Base-by-base conservation (phyloP, 345 rosid genomes). In the Lepidium africanum region DNA sequence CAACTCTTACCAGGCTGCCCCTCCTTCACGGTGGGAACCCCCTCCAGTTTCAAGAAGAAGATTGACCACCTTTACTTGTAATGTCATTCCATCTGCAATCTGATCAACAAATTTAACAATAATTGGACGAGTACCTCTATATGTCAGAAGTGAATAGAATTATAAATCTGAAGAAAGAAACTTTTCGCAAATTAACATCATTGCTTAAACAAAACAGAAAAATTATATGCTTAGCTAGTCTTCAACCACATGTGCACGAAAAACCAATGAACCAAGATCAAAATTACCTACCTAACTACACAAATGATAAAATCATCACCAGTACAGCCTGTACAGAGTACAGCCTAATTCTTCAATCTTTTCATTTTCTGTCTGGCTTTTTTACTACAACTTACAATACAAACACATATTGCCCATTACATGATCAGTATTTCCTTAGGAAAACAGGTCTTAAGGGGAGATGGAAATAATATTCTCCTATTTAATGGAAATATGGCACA, bases 11-110 rank as follows among this genome's bases (percentile, higher is more conserved):
- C 99, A 94, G 58, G 97, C 83, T 67, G 97, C 96, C 30, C 91
- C 91, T 74, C 96, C 97, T 67, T 78, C 75, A 16, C 81, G 64
- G 49, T 79, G 77, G 63, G 85, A 74, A 76, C 88, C 81, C 39
- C 98, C 97, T 35, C 84, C 85, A 51, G 96, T 91, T 83, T 89
- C 99, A 55, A 94, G 93, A 21, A 94, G 85, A 81, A 94, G 89
- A 82, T 94, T 94, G 79, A 91, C 96, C 53, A 91, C 91, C 67
- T 72, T 67, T 69, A 94, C 87, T 80, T 86, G 90, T 76, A 94
- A 53, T 32, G 96, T 89, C 99, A 94, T 94, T 75, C 99, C 99
- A 84, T 94, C 99, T 75, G 99, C 97, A 80, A 94, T 87, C 99
- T 94, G 88, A 80, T 56, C 66, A 70, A 41, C 19, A 67, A 30